Base-by-base conservation (phyloP, 2,329 filamentous ascomycete species). In the Trichoderma sp. region DNA sequence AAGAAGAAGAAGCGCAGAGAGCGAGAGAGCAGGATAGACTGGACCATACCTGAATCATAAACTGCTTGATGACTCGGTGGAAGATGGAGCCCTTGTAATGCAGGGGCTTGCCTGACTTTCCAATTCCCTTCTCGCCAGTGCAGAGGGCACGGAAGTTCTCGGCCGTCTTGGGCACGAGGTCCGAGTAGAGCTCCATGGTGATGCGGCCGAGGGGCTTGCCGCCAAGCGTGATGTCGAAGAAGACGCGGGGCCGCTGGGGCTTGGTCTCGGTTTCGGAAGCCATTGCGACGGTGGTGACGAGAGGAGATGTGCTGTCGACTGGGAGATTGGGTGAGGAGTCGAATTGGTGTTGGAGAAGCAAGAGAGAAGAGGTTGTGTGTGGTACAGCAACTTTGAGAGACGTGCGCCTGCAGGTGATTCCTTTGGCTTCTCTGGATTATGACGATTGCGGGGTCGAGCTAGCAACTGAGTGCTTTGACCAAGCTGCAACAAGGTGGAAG, bases 41-140 rank as follows among this genome's bases (percentile, higher is more conserved):
- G 24, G 26, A 6, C 21, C 68, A 21, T 65, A 73, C 72, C 73
- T 79, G 77, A 74, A 97, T 95, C 94, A 99, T 98, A 80, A 99
- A 99, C 73, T 91, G 87, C 84, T 97, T 97, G 82, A 99, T 99
- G 69, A 99, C 91, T 59, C 94, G 91, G 83, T 99, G 94, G 84
- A 99, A 98, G 72, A 82, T 83, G 67, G 91, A 96, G 71, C 92
- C 90, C 83, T 97, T 97, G 87, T 92, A 99, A 82, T 92, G 90
- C 61, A 99, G 85, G 52, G 90, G 90, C 80, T 93, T 93, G 76
- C 93, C 93, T 34, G 86, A 79, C 76, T 91, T 91, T 70, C 92
- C 91, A 26, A 85, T 72, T 67, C 94, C 94, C 81, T 97, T 97
- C 83, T 98, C 94, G 71, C 94, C 94, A 0, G 94, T 97, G 82